These are phyloP conservation scores for Fagopyrum esculentum DNA, from an alignment of 148 eudicot genomes.

Conservation along the genomic window DNA sequence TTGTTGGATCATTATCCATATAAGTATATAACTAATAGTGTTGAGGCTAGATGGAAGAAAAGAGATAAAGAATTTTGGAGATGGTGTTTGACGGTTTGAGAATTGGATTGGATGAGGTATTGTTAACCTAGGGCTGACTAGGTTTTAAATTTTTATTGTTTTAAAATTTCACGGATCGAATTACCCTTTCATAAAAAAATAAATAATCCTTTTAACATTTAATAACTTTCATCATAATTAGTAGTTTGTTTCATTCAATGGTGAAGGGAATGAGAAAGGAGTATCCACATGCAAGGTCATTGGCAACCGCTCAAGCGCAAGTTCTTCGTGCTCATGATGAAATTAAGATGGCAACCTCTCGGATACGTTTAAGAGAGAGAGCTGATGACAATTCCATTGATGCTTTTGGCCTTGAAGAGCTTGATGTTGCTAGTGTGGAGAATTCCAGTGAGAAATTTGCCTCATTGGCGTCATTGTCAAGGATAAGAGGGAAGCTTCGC, in stretches of 20 bases:
- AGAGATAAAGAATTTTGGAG: too few species aligned
- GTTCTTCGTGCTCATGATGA: constrained; percentile 93
- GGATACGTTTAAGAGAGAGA: constrained; percentile 69
- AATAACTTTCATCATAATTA: neutral
- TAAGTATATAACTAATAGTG: too few species aligned
- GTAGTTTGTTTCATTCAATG: neutral
- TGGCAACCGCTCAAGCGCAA: constrained; percentile 85
- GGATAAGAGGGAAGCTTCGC: constrained; percentile 80
- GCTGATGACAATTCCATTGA: constrained; percentile 70
- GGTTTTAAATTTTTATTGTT: too few species aligned
- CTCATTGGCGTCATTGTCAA: constrained; percentile 53
- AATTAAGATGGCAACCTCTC: constrained; percentile 93
- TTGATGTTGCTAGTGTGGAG: constrained; percentile 65
- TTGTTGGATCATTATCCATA: too few species aligned
- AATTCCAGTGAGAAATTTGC: constrained; percentile 79
- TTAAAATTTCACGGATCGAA: too few species aligned
- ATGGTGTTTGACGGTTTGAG: too few species aligned
- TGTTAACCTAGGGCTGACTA: too few species aligned
- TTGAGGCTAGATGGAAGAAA: too few species aligned
- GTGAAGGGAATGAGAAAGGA: constrained; percentile 85
- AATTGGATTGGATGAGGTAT: too few species aligned
- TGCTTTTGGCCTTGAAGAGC: constrained; percentile 70
- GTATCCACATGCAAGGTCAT: constrained; percentile 77
- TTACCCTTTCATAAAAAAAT: too few species aligned
- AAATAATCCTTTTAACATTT: neutral